Evolutionary conservation across 495 filamentous ascomycete genomes (phyloP).

Genomic region (Aspergillus egyptiacus): DNA sequence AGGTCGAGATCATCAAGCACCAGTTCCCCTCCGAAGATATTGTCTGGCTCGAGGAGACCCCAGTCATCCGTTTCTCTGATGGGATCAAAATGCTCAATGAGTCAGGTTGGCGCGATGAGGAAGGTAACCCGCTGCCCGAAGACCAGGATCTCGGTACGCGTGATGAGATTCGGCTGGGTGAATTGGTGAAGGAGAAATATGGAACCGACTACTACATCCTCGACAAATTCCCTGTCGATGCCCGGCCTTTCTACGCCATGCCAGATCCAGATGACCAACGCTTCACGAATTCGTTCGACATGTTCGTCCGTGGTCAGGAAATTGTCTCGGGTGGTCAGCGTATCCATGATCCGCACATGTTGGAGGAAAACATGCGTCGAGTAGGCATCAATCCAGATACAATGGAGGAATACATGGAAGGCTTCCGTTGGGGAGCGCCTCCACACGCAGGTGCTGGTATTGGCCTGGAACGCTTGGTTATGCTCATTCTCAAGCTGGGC

Average conservation of each 20-base stretch:
- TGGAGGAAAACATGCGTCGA: constrained; percentile 71
- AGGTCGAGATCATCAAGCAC: constrained; percentile 60
- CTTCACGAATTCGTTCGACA: constrained; percentile 89
- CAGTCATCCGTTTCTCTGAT: constrained; percentile 72
- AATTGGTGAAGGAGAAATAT: constrained; percentile 78
- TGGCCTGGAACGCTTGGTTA: constrained; percentile 79
- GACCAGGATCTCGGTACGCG: constrained; percentile 77
- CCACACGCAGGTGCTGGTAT: constrained; percentile 89
- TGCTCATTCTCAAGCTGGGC: constrained; percentile 75
- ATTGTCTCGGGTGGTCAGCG: constrained; percentile 88
- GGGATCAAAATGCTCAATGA: constrained; percentile 75
- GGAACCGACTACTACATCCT: constrained; percentile 89
- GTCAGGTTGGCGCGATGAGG: constrained; percentile 70
- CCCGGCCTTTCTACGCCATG: constrained; percentile 92
- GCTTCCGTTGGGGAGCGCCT: constrained; percentile 81
- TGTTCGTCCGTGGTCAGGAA: constrained; percentile 91
- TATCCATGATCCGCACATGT: constrained; percentile 71
- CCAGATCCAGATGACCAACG: constrained; percentile 67
- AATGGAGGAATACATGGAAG: constrained; percentile 85
- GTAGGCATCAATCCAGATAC: constrained; percentile 66
- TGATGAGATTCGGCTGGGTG: constrained; percentile 80
- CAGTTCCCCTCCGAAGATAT: constrained; percentile 63
- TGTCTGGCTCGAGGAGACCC: constrained; percentile 78
- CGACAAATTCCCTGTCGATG: constrained; percentile 83
- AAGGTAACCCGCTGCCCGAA: constrained; percentile 60